phyloP scores from a whole-genome alignment of 2,329 filamentous ascomycete species.

The Helicocarpus griseus region DNA sequence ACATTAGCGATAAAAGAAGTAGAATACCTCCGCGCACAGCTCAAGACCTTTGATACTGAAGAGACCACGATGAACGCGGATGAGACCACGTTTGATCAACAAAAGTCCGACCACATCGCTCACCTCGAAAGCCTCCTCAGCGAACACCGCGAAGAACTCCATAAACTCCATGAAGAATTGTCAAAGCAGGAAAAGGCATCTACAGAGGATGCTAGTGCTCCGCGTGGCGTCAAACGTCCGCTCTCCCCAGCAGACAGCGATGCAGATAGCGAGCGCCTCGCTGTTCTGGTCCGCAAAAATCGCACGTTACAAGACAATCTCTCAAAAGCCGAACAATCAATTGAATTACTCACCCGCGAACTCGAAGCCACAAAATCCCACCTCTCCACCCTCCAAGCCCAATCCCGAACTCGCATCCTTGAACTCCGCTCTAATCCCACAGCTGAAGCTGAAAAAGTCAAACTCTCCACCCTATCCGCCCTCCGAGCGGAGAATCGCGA shows the following conservation, averaged over 20 bases:
- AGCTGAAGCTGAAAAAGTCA: constrained; percentile 72
- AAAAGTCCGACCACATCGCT: constrained; percentile 62
- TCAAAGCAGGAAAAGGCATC: constrained; percentile 47
- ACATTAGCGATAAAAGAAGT: constrained; percentile 82
- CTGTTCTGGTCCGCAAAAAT: constrained; percentile 78
- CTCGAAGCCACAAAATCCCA: constrained; percentile 64
- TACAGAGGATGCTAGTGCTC: constrained; percentile 31
- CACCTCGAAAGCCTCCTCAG: constrained; percentile 82
- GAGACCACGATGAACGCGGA: constrained; percentile 68
- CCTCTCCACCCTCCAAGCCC: constrained; percentile 55
- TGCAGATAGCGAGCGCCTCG: constrained; percentile 59
- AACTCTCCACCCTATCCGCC: constrained; percentile 65
- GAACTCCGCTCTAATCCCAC: constrained; percentile 90
- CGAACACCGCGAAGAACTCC: constrained; percentile 72
- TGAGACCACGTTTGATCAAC: constrained; percentile 61
- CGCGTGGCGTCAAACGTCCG: constrained; percentile 52
- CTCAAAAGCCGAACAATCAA: constrained; percentile 57
- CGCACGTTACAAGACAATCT: constrained; percentile 74
- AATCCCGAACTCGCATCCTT: constrained; percentile 70
- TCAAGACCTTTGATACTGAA: constrained; percentile 80
- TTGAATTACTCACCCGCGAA: constrained; percentile 64
- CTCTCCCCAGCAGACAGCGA: constrained; percentile 47
- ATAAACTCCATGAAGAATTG: constrained; percentile 65
- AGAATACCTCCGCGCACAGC: constrained; percentile 83
- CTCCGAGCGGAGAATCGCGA: constrained; percentile 77